phyloP scores from a whole-genome alignment of 371 early-diverging fungal genomes.

The Mortierella sp. region DNA sequence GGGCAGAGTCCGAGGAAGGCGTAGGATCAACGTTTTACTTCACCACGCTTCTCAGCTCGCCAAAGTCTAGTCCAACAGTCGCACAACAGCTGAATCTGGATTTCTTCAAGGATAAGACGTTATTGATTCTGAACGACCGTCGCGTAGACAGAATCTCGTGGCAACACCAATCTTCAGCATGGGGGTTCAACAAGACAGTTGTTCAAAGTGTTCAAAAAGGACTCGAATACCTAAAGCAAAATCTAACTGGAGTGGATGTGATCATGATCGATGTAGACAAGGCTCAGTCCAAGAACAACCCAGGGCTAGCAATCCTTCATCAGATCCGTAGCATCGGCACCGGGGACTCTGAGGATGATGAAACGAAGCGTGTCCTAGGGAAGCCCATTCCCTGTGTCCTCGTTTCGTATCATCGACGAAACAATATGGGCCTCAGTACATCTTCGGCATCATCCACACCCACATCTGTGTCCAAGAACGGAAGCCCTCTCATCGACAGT shows the following conservation, averaged over 20 bases:
- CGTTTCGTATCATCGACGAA: slow-evolving; percentile 46
- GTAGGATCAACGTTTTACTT: slow-evolving; percentile 53
- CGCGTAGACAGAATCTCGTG: slow-evolving; percentile 43
- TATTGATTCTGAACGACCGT: slow-evolving; percentile 45
- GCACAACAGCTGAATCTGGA: slow-evolving; percentile 43
- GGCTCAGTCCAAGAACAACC: slow-evolving; percentile 38
- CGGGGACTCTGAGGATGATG: neutral
- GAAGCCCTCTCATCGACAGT: slow-evolving; percentile 18
- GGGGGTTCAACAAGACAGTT: slow-evolving; percentile 41
- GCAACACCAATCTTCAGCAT: slow-evolving; percentile 46
- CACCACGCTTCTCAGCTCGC: slow-evolving; percentile 31
- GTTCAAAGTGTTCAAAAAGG: slow-evolving; percentile 40
- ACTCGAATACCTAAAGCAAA: slow-evolving; percentile 29
- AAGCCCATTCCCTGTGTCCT: slow-evolving; percentile 34
- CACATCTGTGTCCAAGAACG: neutral
- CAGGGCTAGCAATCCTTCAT: slow-evolving; percentile 33
- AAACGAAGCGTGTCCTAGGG: neutral
- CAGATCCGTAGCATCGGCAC: slow-evolving; percentile 31
- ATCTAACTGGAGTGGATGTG: slow-evolving; percentile 32
- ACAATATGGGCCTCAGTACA: neutral
- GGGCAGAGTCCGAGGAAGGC: slow-evolving; percentile 49
- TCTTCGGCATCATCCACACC: neutral
- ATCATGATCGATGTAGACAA: slow-evolving; percentile 51
- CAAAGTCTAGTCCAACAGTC: slow-evolving; percentile 32
- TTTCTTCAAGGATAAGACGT: slow-evolving; percentile 42